phyloP scores from a whole-genome alignment of 164 flowering plant species.

The Magnolia kwangsiensis region DNA sequence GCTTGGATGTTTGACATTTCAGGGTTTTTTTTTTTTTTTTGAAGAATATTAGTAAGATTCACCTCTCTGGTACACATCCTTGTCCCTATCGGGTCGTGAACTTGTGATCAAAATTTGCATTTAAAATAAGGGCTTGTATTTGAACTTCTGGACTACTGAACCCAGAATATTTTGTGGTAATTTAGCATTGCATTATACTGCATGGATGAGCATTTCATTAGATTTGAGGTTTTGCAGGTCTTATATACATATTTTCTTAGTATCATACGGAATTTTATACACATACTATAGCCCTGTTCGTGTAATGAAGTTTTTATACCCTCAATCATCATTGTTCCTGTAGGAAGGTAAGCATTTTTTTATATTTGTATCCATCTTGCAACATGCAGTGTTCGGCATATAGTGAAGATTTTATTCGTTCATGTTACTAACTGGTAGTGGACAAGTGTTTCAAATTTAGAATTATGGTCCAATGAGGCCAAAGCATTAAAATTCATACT shows the following conservation, averaged over 20 bases:
- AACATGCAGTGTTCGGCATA: neutral
- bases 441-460: conserved; percentile 11
- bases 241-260: conserved; percentile 13
- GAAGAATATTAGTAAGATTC: too few species aligned
- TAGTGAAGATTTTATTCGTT: neutral
- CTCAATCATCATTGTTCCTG: conserved; percentile 14
- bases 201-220: conserved; percentile 9
- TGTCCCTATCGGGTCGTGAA: too few species aligned
- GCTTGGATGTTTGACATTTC: too few species aligned
- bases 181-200: neutral
- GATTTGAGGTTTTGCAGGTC: conserved; percentile 45
- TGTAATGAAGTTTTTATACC: conserved; percentile 9
- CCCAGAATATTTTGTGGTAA: neutral
- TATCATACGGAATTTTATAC: conserved; percentile 22
- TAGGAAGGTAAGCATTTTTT: conserved; percentile 34
- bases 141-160: neutral
- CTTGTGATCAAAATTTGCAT: too few species aligned
- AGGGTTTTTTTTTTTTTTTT: too few species aligned
- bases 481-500: neutral
- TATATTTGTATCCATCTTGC: conserved; percentile 6
- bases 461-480: conserved; percentile 11
- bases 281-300: conserved; percentile 22
- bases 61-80: too few species aligned
- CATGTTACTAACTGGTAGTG: conserved; percentile 2
- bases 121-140: too few species aligned